Evolutionary conservation across 768 basidiomycete genomes (phyloP), one percentile per base, ranked within the genome.

Genomic region (Pisolithus orientalis): DNA sequence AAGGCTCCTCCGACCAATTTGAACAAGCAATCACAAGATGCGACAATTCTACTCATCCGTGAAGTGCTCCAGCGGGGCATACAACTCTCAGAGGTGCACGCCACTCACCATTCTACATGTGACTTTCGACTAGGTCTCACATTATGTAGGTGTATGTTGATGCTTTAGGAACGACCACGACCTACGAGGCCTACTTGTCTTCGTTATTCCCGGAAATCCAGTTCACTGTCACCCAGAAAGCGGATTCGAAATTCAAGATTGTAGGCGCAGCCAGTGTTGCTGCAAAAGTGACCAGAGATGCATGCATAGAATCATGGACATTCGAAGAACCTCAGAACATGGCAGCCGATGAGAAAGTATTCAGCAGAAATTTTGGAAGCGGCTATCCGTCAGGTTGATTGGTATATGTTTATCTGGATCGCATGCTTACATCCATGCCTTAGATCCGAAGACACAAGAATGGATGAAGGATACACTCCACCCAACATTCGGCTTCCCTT

Each of bases 221-320:
- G 39, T 94, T 99, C 65, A 94, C 90, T 0, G 96, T 99, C 24
- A 80, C 84, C 9, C 81, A 83, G 27, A 97, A 99, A 69, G 96
- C 96, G 14, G 96, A 99, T 63, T 84, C 85, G n/a, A 84, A 90
- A 55, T 99, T 82, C 78, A 96, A 94, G 63, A 94, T 99, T 54
- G 96, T 99, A 53, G 87, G 92, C 21, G 96, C 96, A 6, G 96
- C 95, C 1, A 93, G 90, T 65, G 91, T 98, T n/a, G 93, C 93
- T 2, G 96, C 96, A 2, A 99, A 99, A 70, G 94, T 95, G 27
- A 97, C 94, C 0, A 77, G 95, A 51, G 95, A 98, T 62, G 83
- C 86, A 6, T 93, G 92, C 68, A 75, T 97, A 17, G 86, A 94
- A 54, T 77, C 77, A 3, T 98, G 95, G 95, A 63, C 75, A 9